These are phyloP conservation scores for Mycena metata DNA, from an alignment of 768 basidiomycete genomes.

Conservation along the genomic window DNA sequence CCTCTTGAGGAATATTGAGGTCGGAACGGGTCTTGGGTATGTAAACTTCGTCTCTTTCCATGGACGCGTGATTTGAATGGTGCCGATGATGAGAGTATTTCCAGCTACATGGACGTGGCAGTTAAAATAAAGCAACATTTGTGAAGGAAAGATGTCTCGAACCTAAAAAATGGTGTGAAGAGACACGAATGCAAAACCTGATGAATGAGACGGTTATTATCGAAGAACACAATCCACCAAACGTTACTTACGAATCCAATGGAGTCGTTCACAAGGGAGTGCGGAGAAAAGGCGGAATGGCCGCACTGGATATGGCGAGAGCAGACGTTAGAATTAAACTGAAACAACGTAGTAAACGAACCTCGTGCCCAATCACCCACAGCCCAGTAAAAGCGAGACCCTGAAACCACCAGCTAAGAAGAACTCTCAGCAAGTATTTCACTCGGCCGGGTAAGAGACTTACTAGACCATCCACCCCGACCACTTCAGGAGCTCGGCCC, in stretches of 20 bases:
- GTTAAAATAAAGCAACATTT: slow-evolving; percentile 51
- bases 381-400: slow-evolving; percentile 39
- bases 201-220: neutral
- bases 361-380: slow-evolving; percentile 45
- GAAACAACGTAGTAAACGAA: slow-evolving; percentile 1
- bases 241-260: slow-evolving; percentile 27
- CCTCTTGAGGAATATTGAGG: neutral
- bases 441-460: neutral
- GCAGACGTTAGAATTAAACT: neutral
- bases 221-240: neutral
- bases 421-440: neutral
- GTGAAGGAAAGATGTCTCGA: slow-evolving; percentile 25
- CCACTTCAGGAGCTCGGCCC: slow-evolving; percentile 15
- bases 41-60: slow-evolving; percentile 36
- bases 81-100: slow-evolving; percentile 64
- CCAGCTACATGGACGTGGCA: slow-evolving; percentile 63
- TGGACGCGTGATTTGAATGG: slow-evolving; percentile 67
- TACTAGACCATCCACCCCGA: slow-evolving; percentile 18
- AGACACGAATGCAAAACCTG: neutral
- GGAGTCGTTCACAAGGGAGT: neutral
- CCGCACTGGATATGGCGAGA: neutral
- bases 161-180: slow-evolving; percentile 12
- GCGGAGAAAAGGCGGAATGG: neutral
- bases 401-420: slow-evolving; percentile 42
- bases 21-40: neutral